These are phyloP conservation scores for Tetrahymena thermophila DNA, from an alignment of 73 alveolate species.

Conservation along the genomic window DNA sequence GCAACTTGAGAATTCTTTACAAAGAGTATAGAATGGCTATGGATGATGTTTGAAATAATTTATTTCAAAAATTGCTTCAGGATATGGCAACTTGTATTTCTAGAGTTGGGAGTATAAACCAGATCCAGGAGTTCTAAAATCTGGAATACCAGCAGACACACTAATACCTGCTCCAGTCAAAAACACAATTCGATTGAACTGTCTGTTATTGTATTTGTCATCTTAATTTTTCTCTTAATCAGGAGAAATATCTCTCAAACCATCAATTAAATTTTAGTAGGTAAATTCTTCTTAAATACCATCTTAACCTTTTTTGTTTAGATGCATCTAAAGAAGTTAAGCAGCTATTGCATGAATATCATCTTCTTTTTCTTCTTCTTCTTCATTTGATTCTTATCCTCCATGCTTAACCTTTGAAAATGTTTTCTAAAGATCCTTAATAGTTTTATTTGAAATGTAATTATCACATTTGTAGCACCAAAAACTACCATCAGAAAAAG, in stretches of 20 bases:
- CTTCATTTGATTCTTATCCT: not conserved
- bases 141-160: constrained; percentile 97
- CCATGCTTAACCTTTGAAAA: constrained; percentile 5
- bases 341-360: not conserved
- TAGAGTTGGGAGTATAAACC: constrained; percentile 69
- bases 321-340: not conserved
- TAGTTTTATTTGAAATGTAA: constrained; percentile 46
- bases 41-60: constrained; percentile 63
- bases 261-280: constrained; percentile 36
- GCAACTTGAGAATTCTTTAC: constrained; percentile 39
- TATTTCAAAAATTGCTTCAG: constrained; percentile 65
- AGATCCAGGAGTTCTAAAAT: constrained; percentile 91
- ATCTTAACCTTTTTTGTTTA: not conserved
- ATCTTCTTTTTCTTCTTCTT: not conserved
- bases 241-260: constrained; percentile 28
- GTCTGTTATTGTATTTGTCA: constrained; percentile 22
- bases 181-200: constrained; percentile 67
- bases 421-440: not conserved
- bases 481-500: constrained; percentile 66
- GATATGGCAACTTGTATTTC: constrained; percentile 47
- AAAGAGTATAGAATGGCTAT: constrained; percentile 49
- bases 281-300: constrained; percentile 8
- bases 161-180: constrained; percentile 97
- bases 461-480: constrained; percentile 72
- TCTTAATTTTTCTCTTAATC: not conserved